Percentiles rank a stretch among this genome's conserved stretches.
phyloP scores from a whole-genome alignment of 257 asterid genomes.

The Linderniella brevidens region DNA sequence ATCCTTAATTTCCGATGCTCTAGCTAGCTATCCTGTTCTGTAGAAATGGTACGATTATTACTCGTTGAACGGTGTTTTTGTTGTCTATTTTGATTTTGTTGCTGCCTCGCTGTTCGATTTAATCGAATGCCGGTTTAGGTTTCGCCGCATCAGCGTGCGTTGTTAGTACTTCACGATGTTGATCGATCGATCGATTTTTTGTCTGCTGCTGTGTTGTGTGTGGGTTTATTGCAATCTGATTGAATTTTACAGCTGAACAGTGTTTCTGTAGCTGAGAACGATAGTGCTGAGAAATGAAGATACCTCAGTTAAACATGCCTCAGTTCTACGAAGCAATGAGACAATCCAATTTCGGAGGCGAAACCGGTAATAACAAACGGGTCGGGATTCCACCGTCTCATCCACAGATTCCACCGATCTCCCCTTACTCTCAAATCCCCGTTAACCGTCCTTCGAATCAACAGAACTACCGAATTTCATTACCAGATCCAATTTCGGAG shows the following conservation, averaged over 20 bases:
- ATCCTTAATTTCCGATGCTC: background rate
- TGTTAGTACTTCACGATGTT: too few species aligned
- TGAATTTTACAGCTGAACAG: too few species aligned
- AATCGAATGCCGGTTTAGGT: too few species aligned
- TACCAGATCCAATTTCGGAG: constrained; percentile 17
- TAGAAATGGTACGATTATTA: background rate
- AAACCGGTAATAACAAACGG: constrained; percentile 21
- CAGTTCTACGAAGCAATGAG: constrained; percentile 29
- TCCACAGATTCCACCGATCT: constrained; percentile 51
- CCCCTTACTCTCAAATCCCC: constrained; percentile 48
- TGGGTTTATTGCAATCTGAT: constrained; percentile 19
- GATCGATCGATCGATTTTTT: background rate
- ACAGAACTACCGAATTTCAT: background rate
- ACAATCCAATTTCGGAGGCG: constrained; percentile 28
- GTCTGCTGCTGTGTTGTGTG: constrained; percentile 3
- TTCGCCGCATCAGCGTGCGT: too few species aligned
- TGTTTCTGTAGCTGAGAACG: too few species aligned
- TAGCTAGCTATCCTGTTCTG: constrained; percentile 6
- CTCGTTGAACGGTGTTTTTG: constrained; percentile 3
- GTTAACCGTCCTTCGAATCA: constrained; percentile 20
- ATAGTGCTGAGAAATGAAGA: too few species aligned
- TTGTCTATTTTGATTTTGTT: constrained; percentile 4
- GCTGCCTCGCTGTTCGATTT: too few species aligned
- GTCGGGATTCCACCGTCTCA: constrained; percentile 47
- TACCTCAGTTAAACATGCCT: constrained; percentile 22